Evolutionary conservation across 139 green algal species (phyloP).

Genomic region (Ettlia oleoabundans): DNA sequence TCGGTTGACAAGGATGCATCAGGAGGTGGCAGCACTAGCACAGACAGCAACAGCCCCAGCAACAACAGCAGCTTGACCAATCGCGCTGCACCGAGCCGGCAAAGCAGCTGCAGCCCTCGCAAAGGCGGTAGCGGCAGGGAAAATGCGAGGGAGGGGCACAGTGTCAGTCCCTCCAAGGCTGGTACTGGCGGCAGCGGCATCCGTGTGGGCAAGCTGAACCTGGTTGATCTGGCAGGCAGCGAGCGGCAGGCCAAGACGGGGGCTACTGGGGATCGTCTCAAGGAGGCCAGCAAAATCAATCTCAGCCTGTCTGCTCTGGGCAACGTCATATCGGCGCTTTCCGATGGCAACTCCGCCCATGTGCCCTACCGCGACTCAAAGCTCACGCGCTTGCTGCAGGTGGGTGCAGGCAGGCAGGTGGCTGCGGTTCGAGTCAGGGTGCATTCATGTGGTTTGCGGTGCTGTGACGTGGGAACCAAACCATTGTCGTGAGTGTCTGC

Average conservation of each 20-base stretch:
- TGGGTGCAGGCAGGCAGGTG: background rate
- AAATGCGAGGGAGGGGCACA: no score
- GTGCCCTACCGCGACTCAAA: constrained; percentile 92
- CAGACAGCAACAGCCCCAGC: background rate
- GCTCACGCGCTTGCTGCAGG: constrained; percentile 84
- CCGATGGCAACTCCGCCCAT: constrained; percentile 85
- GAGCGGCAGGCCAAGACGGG: constrained; percentile 80
- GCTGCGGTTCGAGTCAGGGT: background rate
- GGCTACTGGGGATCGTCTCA: constrained; percentile 69
- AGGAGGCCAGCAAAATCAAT: constrained; percentile 96
- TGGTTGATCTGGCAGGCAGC: constrained; percentile 94
- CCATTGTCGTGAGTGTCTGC: no score
- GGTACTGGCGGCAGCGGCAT: constrained; percentile 64
- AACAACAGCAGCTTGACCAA: background rate
- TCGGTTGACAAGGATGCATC: constrained; percentile 66
- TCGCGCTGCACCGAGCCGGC: no score
- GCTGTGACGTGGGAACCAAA: no score
- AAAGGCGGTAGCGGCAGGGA: no score
- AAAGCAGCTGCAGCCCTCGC: no score
- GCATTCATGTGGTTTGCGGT: background rate
- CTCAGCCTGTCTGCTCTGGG: constrained; percentile 92
- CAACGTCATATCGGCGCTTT: constrained; percentile 89
- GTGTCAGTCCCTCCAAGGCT: background rate
- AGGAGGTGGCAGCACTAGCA: background rate
- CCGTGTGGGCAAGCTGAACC: constrained; percentile 82